phyloP scores from a whole-genome alignment of 2,329 filamentous ascomycete genomes.

The Cryphonectria japonica region DNA sequence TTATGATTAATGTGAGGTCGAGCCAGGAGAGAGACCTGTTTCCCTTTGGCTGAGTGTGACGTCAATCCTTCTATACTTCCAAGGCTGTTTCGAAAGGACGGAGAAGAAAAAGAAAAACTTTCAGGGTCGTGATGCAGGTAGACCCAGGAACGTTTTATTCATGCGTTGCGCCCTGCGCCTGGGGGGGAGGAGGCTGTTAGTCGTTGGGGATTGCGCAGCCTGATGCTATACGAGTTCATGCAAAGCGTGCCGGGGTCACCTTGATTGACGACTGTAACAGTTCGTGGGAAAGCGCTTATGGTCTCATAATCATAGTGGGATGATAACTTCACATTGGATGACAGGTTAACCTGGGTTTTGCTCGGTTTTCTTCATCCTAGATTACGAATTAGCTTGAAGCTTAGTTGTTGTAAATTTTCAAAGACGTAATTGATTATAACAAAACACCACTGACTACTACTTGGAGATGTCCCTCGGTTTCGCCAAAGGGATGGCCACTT shows the following conservation, averaged over 20 bases:
- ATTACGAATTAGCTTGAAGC: neutral
- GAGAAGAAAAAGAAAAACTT: neutral
- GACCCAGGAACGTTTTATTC: slow-evolving; percentile 18
- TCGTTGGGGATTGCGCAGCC: neutral
- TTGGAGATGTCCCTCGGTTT: too few species aligned
- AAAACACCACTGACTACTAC: too few species aligned
- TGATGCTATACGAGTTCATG: slow-evolving; percentile 18
- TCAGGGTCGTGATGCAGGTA: slow-evolving; percentile 15
- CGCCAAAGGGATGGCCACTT: too few species aligned
- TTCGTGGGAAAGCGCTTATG: neutral
- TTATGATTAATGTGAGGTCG: slow-evolving; percentile 9
- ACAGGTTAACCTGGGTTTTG: too few species aligned
- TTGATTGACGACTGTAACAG: neutral
- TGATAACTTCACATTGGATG: neutral
- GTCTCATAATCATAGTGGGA: neutral
- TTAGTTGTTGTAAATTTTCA: too few species aligned
- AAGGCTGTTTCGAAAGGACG: neutral
- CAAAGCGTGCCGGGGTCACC: slow-evolving; percentile 17
- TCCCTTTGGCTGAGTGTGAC: slow-evolving; percentile 9
- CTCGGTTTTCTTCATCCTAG: too few species aligned
- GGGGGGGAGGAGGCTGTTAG: slow-evolving; percentile 2
- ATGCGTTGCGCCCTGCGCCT: slow-evolving; percentile 8
- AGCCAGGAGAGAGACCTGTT: slow-evolving; percentile 20
- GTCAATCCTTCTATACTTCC: slow-evolving; percentile 10
- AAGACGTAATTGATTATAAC: too few species aligned